Evolutionary conservation across 2,329 filamentous ascomycete genomes (phyloP), one percentile per base, ranked within the genome.

Genomic region (Nemania bipapillata): DNA sequence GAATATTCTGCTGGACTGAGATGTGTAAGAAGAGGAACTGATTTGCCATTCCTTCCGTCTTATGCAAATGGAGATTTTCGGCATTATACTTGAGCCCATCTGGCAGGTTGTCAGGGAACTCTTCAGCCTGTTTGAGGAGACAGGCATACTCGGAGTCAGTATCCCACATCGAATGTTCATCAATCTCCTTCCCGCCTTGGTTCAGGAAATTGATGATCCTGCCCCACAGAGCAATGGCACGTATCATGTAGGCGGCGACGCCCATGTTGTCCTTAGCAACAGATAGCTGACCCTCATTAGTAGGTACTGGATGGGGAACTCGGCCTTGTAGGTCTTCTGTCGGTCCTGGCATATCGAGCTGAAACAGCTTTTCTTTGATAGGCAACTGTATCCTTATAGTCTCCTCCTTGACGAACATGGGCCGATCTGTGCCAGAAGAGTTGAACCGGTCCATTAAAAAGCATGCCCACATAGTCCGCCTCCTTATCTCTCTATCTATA

Each of bases 381-480:
- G 96, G 96, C 26, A 99, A 82, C 71, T 96, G 95, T 17, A 97
- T 93, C 73, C 93, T 91, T 69, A 98, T 87, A 63, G 92, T 93
- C 72, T 96, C 92, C 79, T 97, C 94, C 72, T 92, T 91, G 63
- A 97, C 91, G 74, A 97, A 97, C 61, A 93, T 92, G 22, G 96
- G 96, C 42, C 95, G 87, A 75, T 97, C 94, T 2, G 93, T 96
- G 1, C 96, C 95, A 1, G 94, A 97, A 0, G 95, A 97, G 80
- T 96, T 97, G 83, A 97, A 97, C 0, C 95, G 90, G 78, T 99
- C 96, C 94, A 98, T 97, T 65, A 97, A 81, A 76, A 97, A 97
- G 78, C 95, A 98, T 12, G 94, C 92, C 96, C 96, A 99, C 95
- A 99, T 98, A 2, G 94, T 96, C 65, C 96, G 88, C 73, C 96